Evolutionary conservation across 306 rosid species (phyloP).

Genomic region (Castanea sativa): DNA sequence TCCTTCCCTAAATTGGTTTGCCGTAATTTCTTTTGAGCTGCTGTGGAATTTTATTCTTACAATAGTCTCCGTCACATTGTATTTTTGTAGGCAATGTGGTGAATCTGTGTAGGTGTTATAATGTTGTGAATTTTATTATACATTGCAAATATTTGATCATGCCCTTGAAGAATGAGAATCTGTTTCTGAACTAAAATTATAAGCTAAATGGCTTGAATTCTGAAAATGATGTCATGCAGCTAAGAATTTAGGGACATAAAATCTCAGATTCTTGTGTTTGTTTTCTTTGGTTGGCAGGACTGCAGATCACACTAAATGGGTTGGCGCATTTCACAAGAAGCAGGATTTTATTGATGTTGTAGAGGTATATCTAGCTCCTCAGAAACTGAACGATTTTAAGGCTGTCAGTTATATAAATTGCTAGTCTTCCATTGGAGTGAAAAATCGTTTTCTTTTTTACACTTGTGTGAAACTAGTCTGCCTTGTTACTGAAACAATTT

Average conservation of each 20-base stretch:
- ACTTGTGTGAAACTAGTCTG: background rate
- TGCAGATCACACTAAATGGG: conserved; percentile 61
- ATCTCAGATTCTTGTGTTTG: background rate
- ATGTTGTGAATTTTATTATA: background rate
- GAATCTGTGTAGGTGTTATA: background rate
- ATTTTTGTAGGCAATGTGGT: background rate
- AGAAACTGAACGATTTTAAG: background rate
- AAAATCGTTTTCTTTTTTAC: background rate
- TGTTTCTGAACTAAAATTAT: too few species aligned
- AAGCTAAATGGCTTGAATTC: background rate
- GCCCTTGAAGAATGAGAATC: background rate
- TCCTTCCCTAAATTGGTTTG: background rate
- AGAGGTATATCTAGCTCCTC: conserved; percentile 37
- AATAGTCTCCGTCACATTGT: background rate
- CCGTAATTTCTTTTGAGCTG: background rate
- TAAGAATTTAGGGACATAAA: background rate
- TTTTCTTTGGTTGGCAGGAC: conserved; percentile 28
- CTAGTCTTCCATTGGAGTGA: conserved; percentile 6
- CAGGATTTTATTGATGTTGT: conserved; percentile 59
- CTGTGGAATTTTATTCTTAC: background rate
- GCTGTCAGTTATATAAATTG: background rate
- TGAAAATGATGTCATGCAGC: background rate
- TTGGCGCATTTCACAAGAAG: conserved; percentile 51
- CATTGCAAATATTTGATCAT: background rate
- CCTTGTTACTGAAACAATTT: background rate